These are phyloP conservation scores for Ophiostoma triangulosporum DNA, from an alignment of 2,329 filamentous ascomycete species.

Conservation along the genomic window DNA sequence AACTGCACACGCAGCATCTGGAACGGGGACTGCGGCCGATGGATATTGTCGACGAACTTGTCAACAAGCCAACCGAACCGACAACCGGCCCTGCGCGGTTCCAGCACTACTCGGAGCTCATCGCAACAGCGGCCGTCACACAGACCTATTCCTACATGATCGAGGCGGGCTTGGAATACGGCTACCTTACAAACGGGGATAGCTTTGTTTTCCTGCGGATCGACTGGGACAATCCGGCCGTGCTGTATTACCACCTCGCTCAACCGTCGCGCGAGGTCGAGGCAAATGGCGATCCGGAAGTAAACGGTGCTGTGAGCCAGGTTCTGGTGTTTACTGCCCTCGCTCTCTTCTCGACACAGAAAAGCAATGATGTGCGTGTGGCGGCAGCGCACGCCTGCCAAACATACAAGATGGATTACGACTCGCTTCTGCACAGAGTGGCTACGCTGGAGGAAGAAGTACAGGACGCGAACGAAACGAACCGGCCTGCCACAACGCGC, in stretches of 20 bases:
- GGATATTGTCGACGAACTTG: slow-evolving; percentile 24
- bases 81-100: slow-evolving; percentile 7
- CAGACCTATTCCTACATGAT: slow-evolving; percentile 39
- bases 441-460: background rate
- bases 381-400: no score
- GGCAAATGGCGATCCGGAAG: no score
- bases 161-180: no score
- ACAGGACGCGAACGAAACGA: no score
- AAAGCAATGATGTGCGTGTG: no score
- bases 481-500: no score
- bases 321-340: no score
- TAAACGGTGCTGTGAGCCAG: no score
- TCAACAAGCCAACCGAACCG: slow-evolving; percentile 17
- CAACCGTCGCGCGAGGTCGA: slow-evolving; percentile 18
- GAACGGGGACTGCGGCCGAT: slow-evolving; percentile 27
- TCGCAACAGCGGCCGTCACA: slow-evolving; percentile 27
- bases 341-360: no score
- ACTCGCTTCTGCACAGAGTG: background rate
- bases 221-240: slow-evolving; percentile 15
- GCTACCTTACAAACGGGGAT: slow-evolving; percentile 29
- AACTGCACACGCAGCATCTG: slow-evolving; percentile 21
- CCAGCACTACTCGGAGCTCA: slow-evolving; percentile 5
- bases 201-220: slow-evolving; percentile 28
- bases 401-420: background rate
- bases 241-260: slow-evolving; percentile 21